Base-by-base conservation (phyloP, 2,329 filamentous ascomycete genomes). In the Penicillium psychrosexuale region DNA sequence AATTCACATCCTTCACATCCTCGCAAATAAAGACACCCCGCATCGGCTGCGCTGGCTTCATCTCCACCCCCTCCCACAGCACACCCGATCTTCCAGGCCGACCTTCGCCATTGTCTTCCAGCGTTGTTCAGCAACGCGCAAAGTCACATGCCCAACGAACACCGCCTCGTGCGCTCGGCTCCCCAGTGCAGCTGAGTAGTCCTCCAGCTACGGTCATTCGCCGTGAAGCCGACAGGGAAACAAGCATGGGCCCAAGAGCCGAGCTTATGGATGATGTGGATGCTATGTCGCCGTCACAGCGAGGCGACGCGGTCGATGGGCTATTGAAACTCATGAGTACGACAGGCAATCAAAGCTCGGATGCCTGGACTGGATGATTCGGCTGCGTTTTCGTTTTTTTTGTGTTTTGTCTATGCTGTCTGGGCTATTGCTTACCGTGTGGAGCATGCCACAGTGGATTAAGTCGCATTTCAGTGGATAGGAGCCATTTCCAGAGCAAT, bases 261-360 rank as follows among this genome's bases (percentile, higher is more conserved):
- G 49, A 58, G 11, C 57, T 51, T 36, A 17, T 33, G 15, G 22
- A 39, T 15, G 28, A 40, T 38, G 40, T 37, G 12, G 45, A 51
- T 8, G 27, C 17, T 3, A 31, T 64, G 28, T 65, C 67, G 9
- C 67, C 66, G 17, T 67, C 68, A 34, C 69, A 74, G 46, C 58
- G 66, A 36, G 72, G 72, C 15, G 71, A 73, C 38, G 72, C 73
- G 1, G 67, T 74, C 5, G 72, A 75, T 53, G 73, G 72, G 24
- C 53, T 75, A 30, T 58, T 75, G 33, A 74, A 73, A 55, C 62
- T 75, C 12, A 75, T 75, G 72, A 69, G 66, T 22, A 75, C 71
- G 24, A 61, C 66, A 9, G 66, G 65, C 43, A 63, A 62, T 30
- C 63, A 68, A 31, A 62, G 51, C n/a, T 50, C 59, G 8, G 65